These are phyloP conservation scores for Didymellaceae sp. DNA, from an alignment of 2,329 filamentous ascomycete species.

Conservation along the genomic window DNA sequence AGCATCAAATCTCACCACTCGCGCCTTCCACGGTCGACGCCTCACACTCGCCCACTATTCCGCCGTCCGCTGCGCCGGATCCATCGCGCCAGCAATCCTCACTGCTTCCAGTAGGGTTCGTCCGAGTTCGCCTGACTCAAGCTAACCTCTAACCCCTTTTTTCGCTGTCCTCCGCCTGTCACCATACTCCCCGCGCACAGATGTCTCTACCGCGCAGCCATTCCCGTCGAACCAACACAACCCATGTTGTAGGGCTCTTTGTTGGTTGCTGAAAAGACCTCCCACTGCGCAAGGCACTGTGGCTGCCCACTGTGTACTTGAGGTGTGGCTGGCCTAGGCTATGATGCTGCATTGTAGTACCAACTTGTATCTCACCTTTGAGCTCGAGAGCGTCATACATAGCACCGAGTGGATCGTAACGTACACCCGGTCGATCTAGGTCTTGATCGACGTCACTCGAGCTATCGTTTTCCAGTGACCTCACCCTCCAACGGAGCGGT, in stretches of 20 bases:
- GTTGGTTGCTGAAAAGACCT: not conserved
- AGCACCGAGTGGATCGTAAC: too few species aligned
- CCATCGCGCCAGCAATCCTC: slow-evolving; percentile 1
- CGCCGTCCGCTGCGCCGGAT: slow-evolving; percentile 8
- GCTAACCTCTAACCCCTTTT: slow-evolving; percentile 13
- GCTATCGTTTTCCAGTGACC: too few species aligned
- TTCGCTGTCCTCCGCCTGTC: slow-evolving; percentile 4
- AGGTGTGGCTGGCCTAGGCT: not conserved
- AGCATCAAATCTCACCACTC: slow-evolving; percentile 3
- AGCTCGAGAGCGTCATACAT: too few species aligned
- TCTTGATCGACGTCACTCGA: too few species aligned
- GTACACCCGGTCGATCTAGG: too few species aligned
- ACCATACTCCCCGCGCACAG: slow-evolving; percentile 12
- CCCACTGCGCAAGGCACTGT: not conserved
- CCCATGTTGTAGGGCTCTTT: not conserved
- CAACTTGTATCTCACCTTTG: too few species aligned
- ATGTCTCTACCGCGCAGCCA: not conserved
- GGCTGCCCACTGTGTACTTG: not conserved
- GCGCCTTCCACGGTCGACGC: not conserved
- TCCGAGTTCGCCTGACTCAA: slow-evolving; percentile 7
- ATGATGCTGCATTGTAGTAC: too few species aligned
- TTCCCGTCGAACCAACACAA: not conserved
- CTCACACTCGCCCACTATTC: slow-evolving; percentile 11
- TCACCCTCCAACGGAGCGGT: too few species aligned
- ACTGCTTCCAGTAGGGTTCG: slow-evolving; percentile 15